Evolutionary conservation across 2,329 filamentous ascomycete species (phyloP).

Genomic region (Myriosclerotinia curreyana): DNA sequence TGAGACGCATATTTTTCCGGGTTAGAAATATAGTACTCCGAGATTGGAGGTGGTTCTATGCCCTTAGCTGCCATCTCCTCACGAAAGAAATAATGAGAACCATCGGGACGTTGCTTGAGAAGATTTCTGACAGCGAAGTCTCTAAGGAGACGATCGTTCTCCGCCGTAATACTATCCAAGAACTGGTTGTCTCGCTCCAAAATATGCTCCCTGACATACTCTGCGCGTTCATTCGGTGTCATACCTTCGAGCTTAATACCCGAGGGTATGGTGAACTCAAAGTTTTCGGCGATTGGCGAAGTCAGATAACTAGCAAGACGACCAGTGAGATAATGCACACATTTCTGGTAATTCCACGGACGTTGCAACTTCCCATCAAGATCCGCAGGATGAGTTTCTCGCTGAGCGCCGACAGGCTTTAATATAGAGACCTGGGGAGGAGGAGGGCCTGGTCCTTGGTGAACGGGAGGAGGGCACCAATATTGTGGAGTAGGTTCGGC

Average conservation of each 20-base stretch:
- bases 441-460: too few species aligned
- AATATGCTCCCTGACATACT: neutral
- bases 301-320: conserved; percentile 1
- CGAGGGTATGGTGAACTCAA: conserved; percentile 1
- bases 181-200: neutral
- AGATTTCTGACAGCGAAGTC: neutral
- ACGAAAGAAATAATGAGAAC: too few species aligned
- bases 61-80: too few species aligned
- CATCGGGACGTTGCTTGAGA: neutral
- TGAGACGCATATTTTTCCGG: too few species aligned
- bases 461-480: too few species aligned
- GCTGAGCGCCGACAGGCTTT: too few species aligned
- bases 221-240: conserved; percentile 4
- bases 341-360: neutral
- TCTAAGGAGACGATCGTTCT: neutral
- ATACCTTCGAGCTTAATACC: neutral
- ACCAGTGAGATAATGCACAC: conserved; percentile 1
- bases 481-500: too few species aligned
- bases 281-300: neutral
- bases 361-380: neutral
- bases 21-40: too few species aligned
- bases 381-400: neutral
- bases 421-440: neutral
- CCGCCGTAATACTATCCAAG: neutral
- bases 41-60: too few species aligned